Percentiles rank a stretch among this genome's conserved stretches.
Conservation (phyloP, 1,139 yeast genomes). For the Blastobotrys serpentis region DNA sequence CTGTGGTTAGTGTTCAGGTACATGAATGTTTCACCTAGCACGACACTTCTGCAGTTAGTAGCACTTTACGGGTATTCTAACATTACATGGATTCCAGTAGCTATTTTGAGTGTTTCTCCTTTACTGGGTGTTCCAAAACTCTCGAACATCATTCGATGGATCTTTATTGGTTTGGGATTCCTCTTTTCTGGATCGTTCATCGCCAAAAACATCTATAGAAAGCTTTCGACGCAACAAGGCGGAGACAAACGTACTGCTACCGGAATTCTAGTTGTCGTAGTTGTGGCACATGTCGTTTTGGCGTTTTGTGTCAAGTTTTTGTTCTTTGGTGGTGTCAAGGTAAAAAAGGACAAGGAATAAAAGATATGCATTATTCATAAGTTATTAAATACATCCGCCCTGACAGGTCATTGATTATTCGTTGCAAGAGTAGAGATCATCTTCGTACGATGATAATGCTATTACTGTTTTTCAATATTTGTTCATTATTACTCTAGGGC, state of each 20-base stretch:
- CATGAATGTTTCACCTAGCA: slow-evolving; percentile 38
- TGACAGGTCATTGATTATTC: too few species aligned
- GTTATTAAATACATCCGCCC: background rate
- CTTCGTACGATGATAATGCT: too few species aligned
- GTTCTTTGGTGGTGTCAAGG: slow-evolving; percentile 35
- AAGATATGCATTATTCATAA: background rate
- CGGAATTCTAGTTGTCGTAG: slow-evolving; percentile 35
- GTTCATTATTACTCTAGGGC: background rate
- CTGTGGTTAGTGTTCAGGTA: slow-evolving; percentile 52
- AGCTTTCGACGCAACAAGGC: slow-evolving; percentile 27
- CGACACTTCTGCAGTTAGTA: slow-evolving; percentile 44
- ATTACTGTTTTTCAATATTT: too few species aligned
- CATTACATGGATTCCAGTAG: slow-evolving; percentile 76
- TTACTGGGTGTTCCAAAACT: slow-evolving; percentile 38
- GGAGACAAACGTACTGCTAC: slow-evolving; percentile 35
- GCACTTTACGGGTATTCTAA: slow-evolving; percentile 80
- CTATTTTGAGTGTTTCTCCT: slow-evolving; percentile 51
- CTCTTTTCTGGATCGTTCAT: slow-evolving; percentile 40
- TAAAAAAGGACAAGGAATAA: slow-evolving; percentile 13
- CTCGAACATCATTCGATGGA: slow-evolving; percentile 41
- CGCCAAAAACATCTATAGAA: slow-evolving; percentile 36
- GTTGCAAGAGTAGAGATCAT: too few species aligned
- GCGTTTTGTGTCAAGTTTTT: slow-evolving; percentile 41
- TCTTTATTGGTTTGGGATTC: slow-evolving; percentile 40
- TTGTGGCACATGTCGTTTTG: slow-evolving; percentile 39